Evolutionary conservation across 768 basidiomycete species (phyloP).

Genomic region (Macrolepiota albuminosa): DNA sequence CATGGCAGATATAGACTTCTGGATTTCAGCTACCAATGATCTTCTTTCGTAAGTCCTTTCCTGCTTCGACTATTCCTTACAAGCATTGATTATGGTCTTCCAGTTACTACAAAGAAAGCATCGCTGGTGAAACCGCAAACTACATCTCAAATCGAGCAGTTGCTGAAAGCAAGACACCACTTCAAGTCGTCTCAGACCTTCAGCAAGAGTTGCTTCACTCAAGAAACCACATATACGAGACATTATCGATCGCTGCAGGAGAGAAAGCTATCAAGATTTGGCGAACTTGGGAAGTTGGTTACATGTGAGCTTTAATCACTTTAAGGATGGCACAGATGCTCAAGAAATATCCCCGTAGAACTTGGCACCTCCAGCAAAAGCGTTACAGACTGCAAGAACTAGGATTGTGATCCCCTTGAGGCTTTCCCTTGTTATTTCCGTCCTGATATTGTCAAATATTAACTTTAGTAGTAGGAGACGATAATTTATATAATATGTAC

Average conservation of each 20-base stretch:
- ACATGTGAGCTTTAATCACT: constrained; percentile 7
- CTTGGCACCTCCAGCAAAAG: constrained; percentile 4
- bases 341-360: background rate
- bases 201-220: constrained; percentile 7
- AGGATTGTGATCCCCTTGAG: background rate
- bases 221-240: constrained; percentile 4
- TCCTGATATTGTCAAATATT: background rate
- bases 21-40: constrained; percentile 15
- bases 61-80: background rate
- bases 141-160: constrained; percentile 15
- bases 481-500: background rate
- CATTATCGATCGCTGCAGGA: background rate
- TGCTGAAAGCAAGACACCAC: constrained; percentile 3
- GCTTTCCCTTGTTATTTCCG: too few relatives aligned
- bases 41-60: constrained; percentile 17
- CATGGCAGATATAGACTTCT: constrained; percentile 18
- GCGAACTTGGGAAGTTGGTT: constrained; percentile 12
- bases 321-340: background rate
- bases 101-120: constrained; percentile 20
- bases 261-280: constrained; percentile 1
- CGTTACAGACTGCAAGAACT: constrained; percentile 2
- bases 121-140: constrained; percentile 17
- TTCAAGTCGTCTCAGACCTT: constrained; percentile 12
- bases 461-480: too few relatives aligned
- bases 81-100: background rate